Percentiles rank a stretch among this genome's conserved stretches.
phyloP scores from a whole-genome alignment of 352 stramenopile species.

The Lagenidium sp. region DNA sequence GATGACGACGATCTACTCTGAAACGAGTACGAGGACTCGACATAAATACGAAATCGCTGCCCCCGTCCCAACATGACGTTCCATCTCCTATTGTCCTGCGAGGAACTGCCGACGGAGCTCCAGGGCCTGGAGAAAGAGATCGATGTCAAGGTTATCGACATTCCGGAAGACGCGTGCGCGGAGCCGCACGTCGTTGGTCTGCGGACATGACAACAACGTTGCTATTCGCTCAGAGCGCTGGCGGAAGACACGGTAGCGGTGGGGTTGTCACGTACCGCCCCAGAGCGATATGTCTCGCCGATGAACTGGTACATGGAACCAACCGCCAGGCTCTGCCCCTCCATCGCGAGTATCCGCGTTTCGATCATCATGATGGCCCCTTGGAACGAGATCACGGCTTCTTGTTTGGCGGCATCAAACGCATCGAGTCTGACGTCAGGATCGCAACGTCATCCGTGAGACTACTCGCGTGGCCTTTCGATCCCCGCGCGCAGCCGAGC shows the following conservation, averaged over 20 bases:
- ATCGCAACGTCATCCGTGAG: not conserved
- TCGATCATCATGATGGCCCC: slow-evolving; percentile 49
- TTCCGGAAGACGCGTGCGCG: slow-evolving; percentile 64
- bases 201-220: too few species aligned
- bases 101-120: slow-evolving; percentile 71
- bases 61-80: too few species aligned
- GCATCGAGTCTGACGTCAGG: slow-evolving; percentile 27
- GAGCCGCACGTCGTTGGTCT: slow-evolving; percentile 49
- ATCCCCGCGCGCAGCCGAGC: too few species aligned
- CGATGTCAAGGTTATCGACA: slow-evolving; percentile 73
- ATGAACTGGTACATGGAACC: slow-evolving; percentile 83
- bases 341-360: slow-evolving; percentile 40
- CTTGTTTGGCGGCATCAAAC: slow-evolving; percentile 41
- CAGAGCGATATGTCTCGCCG: slow-evolving; percentile 48
- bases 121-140: slow-evolving; percentile 66
- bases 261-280: slow-evolving; percentile 16
- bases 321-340: slow-evolving; percentile 33
- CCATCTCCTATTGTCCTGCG: slow-evolving; percentile 16
- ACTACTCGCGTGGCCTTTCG: too few species aligned
- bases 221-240: too few species aligned
- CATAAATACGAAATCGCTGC: too few species aligned
- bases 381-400: slow-evolving; percentile 59
- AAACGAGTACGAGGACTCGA: slow-evolving; percentile 5
- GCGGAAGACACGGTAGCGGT: too few species aligned
- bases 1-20: slow-evolving; percentile 70